Evolutionary conservation across 176 grass and related monocot species (phyloP).

Genomic region (Dactylis glomerata): DNA sequence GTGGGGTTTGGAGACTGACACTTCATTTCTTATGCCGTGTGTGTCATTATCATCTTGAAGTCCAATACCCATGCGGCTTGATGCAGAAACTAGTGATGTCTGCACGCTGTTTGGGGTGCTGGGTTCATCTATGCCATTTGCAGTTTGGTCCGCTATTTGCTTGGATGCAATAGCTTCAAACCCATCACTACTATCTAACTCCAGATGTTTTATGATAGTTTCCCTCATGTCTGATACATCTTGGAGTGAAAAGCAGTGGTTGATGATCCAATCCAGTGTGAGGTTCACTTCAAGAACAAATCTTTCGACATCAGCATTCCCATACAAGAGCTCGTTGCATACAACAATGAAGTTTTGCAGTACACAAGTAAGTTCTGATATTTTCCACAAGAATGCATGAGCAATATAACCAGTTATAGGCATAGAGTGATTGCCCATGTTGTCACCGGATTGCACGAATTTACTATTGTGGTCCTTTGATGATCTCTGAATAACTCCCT

Average conservation of each 20-base stretch:
- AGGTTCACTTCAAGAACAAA: constrained; percentile 56
- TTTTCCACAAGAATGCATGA: constrained; percentile 82
- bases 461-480: constrained; percentile 44
- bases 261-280: constrained; percentile 75
- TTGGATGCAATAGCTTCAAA: constrained; percentile 39
- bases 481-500: constrained; percentile 72
- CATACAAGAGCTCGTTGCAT: constrained; percentile 72
- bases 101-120: constrained; percentile 12
- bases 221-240: constrained; percentile 96
- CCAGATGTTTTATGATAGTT: constrained; percentile 64
- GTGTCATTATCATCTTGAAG: constrained; percentile 19
- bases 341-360: constrained; percentile 63
- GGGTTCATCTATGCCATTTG: constrained; percentile 33
- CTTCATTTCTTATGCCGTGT: constrained; percentile 11
- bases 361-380: constrained; percentile 57
- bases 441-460: constrained; percentile 22
- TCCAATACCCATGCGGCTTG: constrained; percentile 27
- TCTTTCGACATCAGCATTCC: constrained; percentile 51
- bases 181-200: constrained; percentile 42
- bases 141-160: constrained; percentile 12
- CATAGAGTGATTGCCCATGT: constrained; percentile 2
- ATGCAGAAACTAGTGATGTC: neutral
- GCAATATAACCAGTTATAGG: constrained; percentile 57
- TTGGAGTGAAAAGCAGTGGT: constrained; percentile 83
- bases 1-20: neutral